Conservation (phyloP, 2,329 filamentous ascomycete species). For the Aurifilum marmelostoma region DNA sequence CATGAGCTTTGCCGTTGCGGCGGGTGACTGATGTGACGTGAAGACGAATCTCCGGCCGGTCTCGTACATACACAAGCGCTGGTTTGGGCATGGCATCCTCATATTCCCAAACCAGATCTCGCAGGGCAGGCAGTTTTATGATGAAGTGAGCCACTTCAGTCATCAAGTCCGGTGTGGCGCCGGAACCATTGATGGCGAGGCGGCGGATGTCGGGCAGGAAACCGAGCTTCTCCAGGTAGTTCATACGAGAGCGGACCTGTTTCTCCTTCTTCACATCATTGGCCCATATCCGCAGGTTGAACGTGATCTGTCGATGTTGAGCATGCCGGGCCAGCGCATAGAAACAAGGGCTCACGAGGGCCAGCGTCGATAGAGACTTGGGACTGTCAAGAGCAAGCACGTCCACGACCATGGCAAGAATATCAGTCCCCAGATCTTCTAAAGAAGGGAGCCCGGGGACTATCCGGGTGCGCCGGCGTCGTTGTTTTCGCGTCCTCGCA, state of each 20-base stretch:
- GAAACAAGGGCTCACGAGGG: slow-evolving; percentile 1
- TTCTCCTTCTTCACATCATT: not conserved
- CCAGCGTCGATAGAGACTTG: not conserved
- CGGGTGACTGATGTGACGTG: not conserved
- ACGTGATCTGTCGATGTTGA: not conserved
- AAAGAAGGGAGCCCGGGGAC: not conserved
- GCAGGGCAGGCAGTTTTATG: not conserved
- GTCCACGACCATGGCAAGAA: not conserved
- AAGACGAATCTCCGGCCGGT: not conserved
- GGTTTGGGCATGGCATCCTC: not conserved
- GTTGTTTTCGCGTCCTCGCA: not conserved
- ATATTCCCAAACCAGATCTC: not conserved
- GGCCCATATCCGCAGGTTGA: not conserved
- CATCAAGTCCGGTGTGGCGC: not conserved
- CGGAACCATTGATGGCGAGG: not conserved
- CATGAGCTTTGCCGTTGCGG: not conserved
- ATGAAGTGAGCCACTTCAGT: not conserved
- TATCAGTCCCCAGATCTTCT: not conserved
- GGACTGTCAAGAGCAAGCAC: not conserved
- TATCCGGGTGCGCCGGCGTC: not conserved
- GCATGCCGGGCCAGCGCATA: not conserved
- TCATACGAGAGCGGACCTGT: not conserved
- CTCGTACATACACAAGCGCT: not conserved
- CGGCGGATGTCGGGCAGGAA: not conserved
- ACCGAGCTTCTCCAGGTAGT: not conserved